Evolutionary conservation across 768 basidiomycete species (phyloP).

Genomic region (Hygrophoropsis aurantiaca): DNA sequence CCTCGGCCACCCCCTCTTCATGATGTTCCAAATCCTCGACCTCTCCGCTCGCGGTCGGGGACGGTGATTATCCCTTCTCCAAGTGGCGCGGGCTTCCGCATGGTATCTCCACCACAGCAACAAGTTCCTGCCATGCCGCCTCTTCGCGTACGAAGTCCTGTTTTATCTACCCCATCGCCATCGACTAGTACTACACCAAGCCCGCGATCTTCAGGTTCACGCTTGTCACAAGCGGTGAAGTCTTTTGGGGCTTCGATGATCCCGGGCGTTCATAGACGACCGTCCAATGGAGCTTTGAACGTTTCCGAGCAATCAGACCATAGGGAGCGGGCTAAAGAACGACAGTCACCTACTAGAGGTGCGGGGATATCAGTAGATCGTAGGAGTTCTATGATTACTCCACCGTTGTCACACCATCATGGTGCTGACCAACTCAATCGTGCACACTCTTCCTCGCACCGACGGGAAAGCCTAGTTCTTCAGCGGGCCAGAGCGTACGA

Average conservation of each 20-base stretch:
- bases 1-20: background rate
- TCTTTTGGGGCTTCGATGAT: slow-evolving; percentile 24
- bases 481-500: slow-evolving; percentile 29
- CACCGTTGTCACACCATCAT: slow-evolving; percentile 1
- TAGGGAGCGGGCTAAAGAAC: slow-evolving; percentile 10
- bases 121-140: slow-evolving; percentile 10
- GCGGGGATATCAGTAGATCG: slow-evolving; percentile 13
- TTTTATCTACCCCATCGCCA: slow-evolving; percentile 8
- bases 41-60: slow-evolving; percentile 17
- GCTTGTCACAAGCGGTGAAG: slow-evolving; percentile 19
- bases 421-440: slow-evolving; percentile 11
- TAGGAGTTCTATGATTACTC: slow-evolving; percentile 2
- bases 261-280: slow-evolving; percentile 14
- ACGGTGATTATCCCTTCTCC: slow-evolving; percentile 8
- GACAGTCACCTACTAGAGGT: slow-evolving; percentile 9
- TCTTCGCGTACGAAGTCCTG: slow-evolving; percentile 18
- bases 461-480: slow-evolving; percentile 27
- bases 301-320: slow-evolving; percentile 5
- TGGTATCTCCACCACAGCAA: slow-evolving; percentile 5
- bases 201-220: slow-evolving; percentile 16
- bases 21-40: background rate
- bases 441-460: slow-evolving; percentile 3
- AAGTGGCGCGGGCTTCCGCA: slow-evolving; percentile 5
- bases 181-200: slow-evolving; percentile 15
- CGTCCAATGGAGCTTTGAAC: slow-evolving; percentile 7